Base-by-base conservation (phyloP, 805 yeast genomes). In the Monosporozyma aquatica region DNA sequence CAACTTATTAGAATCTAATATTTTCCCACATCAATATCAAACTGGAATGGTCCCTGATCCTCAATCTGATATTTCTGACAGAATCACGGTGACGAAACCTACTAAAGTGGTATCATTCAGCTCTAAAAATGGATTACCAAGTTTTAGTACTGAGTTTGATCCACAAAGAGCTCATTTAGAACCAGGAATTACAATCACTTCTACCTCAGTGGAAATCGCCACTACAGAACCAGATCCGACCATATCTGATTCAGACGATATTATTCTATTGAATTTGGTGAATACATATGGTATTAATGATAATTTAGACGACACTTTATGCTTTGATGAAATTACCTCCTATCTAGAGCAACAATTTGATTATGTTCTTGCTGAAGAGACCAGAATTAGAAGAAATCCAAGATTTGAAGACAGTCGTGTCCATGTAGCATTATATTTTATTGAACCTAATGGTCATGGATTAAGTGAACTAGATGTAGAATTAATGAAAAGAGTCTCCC, bases 311-410 rank as follows among this genome's bases (percentile, higher is more conserved):
- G 82, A 82, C 61, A 70, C 75, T 38, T 52, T 80, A 40, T 82
- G 90, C 56, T 77, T 74, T 54, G 68, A 65, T 10, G 92, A 83
- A 56, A 75, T 83, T 41, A 74, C 76, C 41, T 69, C 71, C 43
- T 84, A 74, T 57, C 64, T 84, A 54, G 82, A 80, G 58, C 87
- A 80, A 57, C 90, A 83, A 56, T 83, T 82, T 56, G 89, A 82
- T 58, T 67, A 72, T 43, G 87, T 84, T 0, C 70, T 87, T 37
- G 86, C 85, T 2, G 95, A 87, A 59, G 96, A 87, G 61, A 83
- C 92, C 1, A 72, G 90, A 48, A 85, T 87, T 49, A 74, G 75
- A 61, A 80, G 97, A 71, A 85, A 86, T 58, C 95, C 95, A 21
- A 70, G 85, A 49, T 79, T 82, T 56, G 80, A 74, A 51, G 90